Evolutionary conservation across 495 filamentous ascomycete species (phyloP).

Genomic region (Aspergillus taichungensis): DNA sequence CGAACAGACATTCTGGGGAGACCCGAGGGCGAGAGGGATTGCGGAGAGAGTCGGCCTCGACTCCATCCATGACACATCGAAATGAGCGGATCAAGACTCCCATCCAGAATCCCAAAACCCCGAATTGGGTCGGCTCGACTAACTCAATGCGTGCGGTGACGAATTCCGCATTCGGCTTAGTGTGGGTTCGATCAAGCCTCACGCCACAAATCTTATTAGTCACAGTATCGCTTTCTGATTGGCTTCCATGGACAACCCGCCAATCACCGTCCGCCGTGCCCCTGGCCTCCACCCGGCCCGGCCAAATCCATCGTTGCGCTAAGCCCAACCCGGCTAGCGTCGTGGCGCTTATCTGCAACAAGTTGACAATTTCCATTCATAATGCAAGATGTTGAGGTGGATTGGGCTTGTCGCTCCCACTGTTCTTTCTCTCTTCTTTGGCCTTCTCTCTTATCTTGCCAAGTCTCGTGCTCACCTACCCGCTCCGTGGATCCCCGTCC

Average conservation of each 20-base stretch:
- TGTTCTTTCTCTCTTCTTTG: background rate
- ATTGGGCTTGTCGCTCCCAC: background rate
- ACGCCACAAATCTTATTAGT: constrained; percentile 2
- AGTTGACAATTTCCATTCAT: too few relatives aligned
- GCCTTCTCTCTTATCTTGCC: background rate
- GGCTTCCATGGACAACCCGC: background rate
- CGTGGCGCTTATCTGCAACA: background rate
- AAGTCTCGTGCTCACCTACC: too few relatives aligned
- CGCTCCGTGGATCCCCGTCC: background rate
- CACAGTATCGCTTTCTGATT: background rate
- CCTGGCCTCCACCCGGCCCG: background rate
- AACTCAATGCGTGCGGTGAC: too few relatives aligned
- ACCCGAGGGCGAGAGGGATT: too few relatives aligned
- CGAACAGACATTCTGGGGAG: too few relatives aligned
- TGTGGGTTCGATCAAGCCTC: background rate
- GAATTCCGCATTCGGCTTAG: too few relatives aligned
- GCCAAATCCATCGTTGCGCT: background rate
- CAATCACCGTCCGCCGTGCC: background rate
- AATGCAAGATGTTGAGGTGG: too few relatives aligned
- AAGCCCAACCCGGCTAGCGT: background rate
- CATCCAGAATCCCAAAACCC: too few relatives aligned
- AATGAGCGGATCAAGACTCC: too few relatives aligned
- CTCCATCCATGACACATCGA: too few relatives aligned
- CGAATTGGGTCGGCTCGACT: too few relatives aligned
- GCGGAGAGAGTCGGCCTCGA: too few relatives aligned